Evolutionary conservation across 768 basidiomycete genomes (phyloP).

Genomic region (Multifurca ochricompacta): DNA sequence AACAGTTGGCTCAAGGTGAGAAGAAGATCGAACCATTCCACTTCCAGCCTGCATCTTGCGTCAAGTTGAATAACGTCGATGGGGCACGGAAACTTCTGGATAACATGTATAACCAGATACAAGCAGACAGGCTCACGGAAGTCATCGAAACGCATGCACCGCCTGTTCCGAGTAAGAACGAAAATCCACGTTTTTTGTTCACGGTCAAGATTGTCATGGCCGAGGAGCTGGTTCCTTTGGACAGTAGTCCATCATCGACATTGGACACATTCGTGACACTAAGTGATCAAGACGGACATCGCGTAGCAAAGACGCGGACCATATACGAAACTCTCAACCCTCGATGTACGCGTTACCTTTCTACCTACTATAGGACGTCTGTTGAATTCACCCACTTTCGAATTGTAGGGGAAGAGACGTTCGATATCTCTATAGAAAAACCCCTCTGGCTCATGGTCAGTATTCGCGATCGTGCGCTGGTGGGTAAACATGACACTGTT

Average conservation of each 20-base stretch:
- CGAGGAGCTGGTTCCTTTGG: constrained; percentile 75
- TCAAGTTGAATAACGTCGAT: constrained; percentile 97
- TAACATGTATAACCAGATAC: constrained; percentile 87
- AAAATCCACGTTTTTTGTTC: constrained; percentile 71
- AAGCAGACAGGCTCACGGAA: constrained; percentile 78
- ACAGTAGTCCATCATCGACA: constrained; percentile 67
- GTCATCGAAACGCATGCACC: constrained; percentile 50
- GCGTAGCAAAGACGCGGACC: constrained; percentile 90
- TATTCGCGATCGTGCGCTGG: constrained; percentile 79
- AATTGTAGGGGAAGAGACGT: constrained; percentile 85
- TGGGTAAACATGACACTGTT: constrained; percentile 89
- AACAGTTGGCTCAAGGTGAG: constrained; percentile 71
- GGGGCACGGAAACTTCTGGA: constrained; percentile 86
- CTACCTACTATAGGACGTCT: not conserved
- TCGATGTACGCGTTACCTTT: constrained; percentile 55
- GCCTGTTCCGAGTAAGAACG: constrained; percentile 63
- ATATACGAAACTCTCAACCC: constrained; percentile 87
- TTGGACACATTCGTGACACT: constrained; percentile 91
- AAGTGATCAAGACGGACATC: constrained; percentile 84
- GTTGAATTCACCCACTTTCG: constrained; percentile 8
- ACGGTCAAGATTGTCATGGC: constrained; percentile 91
- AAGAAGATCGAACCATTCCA: constrained; percentile 94
- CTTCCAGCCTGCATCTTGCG: constrained; percentile 88
- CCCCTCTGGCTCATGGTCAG: constrained; percentile 97
- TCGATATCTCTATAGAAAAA: constrained; percentile 89